Base-by-base conservation (phyloP, 805 yeast species). In the Kuraishia cidri region DNA sequence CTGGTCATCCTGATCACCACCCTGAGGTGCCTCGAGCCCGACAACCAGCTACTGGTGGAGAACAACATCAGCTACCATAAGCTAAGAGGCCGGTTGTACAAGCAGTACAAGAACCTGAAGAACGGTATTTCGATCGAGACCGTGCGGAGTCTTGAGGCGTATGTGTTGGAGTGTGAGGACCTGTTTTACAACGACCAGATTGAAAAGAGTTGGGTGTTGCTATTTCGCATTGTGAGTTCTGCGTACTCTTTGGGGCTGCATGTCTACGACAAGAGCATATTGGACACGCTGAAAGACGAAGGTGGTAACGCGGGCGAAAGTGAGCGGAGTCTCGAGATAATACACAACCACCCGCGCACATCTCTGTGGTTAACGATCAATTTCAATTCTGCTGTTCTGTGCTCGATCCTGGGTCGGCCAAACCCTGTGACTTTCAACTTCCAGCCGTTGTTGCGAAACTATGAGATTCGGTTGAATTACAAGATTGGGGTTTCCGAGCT, bases 201-300 rank as follows among this genome's bases (percentile, higher is more conserved):
- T 40, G 77, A 71, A 42, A 66, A 66, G 37, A 55, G 69, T 34
- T 71, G 77, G 77, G 60, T 64, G 15, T 57, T 64, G 53, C 50
- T 70, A 52, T 71, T 69, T 39, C 69, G 63, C 38, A 49, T 64
- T 15, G 69, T 71, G 26, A 58, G 73, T 12, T 60, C 65, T 14
- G 70, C 75, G 1, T 71, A 65, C 43, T 59, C 74, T 1, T 56
- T 70, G 34, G 77, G 76, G 0, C 46, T 71, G 13, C 75, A 71
- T 46, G 75, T 70, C 18, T 47, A 56, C 39, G 56, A 53, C 42
- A 40, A 56, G 35, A 42, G 42, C 25, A 54, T 54, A n/a, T 57
- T 43, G 10, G 38, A 46, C n/a, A 43, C 53, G n/a, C 35, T 56
- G 30, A 44, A 46, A 29, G 13, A 21, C 12, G 32, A 29, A 16